phyloP scores from a whole-genome alignment of 257 asterid genomes.

The Lycium ferocissimum region DNA sequence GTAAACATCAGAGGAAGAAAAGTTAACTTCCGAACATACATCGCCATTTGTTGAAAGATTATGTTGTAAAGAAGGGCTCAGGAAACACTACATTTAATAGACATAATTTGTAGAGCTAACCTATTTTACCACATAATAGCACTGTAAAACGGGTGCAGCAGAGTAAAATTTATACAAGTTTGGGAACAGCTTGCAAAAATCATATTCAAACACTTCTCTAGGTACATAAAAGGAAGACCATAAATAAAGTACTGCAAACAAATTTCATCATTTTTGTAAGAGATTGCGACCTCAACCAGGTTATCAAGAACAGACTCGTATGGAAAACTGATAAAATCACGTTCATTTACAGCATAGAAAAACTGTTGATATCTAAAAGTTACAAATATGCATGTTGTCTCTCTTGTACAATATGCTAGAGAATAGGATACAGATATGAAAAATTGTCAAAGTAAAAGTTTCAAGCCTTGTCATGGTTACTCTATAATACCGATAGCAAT shows the following conservation, averaged over 20 bases:
- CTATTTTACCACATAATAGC: neutral
- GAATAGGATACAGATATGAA: neutral
- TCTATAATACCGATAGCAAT: neutral
- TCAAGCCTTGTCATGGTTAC: neutral
- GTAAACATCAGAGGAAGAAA: neutral
- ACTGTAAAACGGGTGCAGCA: neutral
- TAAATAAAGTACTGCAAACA: neutral
- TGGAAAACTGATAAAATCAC: neutral
- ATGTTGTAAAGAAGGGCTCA: neutral
- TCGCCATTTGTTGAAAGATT: neutral
- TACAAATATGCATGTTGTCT: neutral
- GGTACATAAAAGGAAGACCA: neutral
- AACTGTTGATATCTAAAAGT: conserved; percentile 1
- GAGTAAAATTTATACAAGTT: neutral
- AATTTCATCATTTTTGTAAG: neutral
- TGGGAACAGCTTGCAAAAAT: neutral
- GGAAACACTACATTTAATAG: neutral
- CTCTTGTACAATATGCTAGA: neutral
- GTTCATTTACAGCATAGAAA: neutral
- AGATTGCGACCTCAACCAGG: neutral
- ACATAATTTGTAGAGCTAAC: neutral
- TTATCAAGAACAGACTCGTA: neutral
- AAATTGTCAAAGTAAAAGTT: neutral
- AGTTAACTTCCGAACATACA: neutral
- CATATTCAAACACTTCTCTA: neutral